Percentiles rank a stretch among this genome's conserved stretches.
Conservation (phyloP, 208 protist species). For the Porcisia hertigi region DNA sequence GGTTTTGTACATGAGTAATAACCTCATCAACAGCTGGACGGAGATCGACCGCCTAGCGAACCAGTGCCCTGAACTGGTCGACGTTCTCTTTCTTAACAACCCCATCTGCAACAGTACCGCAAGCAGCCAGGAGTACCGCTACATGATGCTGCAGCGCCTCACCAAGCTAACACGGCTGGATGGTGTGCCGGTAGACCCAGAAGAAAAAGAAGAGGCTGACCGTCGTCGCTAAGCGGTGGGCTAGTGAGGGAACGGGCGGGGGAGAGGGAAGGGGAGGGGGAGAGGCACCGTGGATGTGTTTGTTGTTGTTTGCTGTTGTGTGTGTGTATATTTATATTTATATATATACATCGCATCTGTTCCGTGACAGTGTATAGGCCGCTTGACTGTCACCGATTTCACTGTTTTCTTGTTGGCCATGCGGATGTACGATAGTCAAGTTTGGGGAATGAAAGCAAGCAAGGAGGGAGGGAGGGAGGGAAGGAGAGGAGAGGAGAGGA, state of each 20-base stretch:
- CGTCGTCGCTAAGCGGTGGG: slow-evolving; percentile 51
- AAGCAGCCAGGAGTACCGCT: slow-evolving; percentile 83
- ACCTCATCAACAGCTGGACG: slow-evolving; percentile 94
- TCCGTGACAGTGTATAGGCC: no score
- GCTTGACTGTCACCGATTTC: no score
- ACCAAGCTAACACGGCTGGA: slow-evolving; percentile 87
- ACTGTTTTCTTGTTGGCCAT: background rate
- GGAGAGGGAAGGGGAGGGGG: no score
- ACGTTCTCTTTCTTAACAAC: slow-evolving; percentile 94
- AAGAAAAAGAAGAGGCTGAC: slow-evolving; percentile 92
- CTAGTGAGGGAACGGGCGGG: background rate
- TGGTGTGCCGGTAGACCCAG: slow-evolving; percentile 85
- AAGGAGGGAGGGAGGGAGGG: background rate
- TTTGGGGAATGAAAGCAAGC: background rate
- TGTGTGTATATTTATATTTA: background rate
- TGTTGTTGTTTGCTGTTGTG: background rate
- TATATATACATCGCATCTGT: background rate
- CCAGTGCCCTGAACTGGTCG: slow-evolving; percentile 90
- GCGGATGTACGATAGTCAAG: slow-evolving; percentile 5
- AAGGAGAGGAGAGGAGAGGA: background rate
- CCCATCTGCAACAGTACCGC: slow-evolving; percentile 81
- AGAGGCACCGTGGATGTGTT: background rate
- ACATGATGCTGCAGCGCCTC: slow-evolving; percentile 88
- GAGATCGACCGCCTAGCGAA: slow-evolving; percentile 94
- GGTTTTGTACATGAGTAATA: slow-evolving; percentile 95